Evolutionary conservation across 2,329 filamentous ascomycete genomes (phyloP), one percentile per base, ranked within the genome.

Genomic region (Zymoseptoria passerinii): DNA sequence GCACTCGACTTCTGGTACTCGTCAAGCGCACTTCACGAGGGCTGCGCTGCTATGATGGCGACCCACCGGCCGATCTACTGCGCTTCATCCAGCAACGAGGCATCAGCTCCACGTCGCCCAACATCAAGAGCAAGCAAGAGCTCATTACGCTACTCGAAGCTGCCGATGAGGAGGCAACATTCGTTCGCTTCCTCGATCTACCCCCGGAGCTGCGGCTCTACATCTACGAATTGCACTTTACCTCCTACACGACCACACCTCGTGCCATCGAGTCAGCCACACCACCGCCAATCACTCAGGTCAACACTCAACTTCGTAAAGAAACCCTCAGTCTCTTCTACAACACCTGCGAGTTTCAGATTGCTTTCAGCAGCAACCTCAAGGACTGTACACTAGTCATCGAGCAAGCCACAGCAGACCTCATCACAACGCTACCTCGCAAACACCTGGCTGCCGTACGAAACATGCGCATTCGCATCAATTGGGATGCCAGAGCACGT

Each of bases 141-240:
- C 50, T 52, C n/a, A 52, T 52, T 10, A 8, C 23, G 19, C 16
- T 28, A 27, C 74, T 82, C 8, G 82, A 85, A 68, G 83, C 84
- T 66, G 76, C 84, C 57, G 81, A 83, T 55, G 74, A 74, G 8
- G 74, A 74, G 27, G 67, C 48, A 16, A 52, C 50, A 8, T 55
- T 55, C 23, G 40, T 40, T 28, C 20, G 44, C 18, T 50, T 55
- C 28, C 23, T 55, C 8, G 20, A 55, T 9, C 44, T 55, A 1
- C 53, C 53, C 3, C 2, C 48, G 7, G 53, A 55, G 44, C 8
- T 55, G 20, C 10, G 53, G n/a, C 20, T 50, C 16, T 19, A 10
- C n/a, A n/a, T 50, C 10, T 55, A 50, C 20, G 53, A 29, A 8
- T 29, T 49, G 18, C 53, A 55, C 29, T 50, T 49, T 23, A 13